These are phyloP conservation scores for Fraxinus pennsylvanica DNA, from an alignment of 257 asterid genomes.

Conservation along the genomic window DNA sequence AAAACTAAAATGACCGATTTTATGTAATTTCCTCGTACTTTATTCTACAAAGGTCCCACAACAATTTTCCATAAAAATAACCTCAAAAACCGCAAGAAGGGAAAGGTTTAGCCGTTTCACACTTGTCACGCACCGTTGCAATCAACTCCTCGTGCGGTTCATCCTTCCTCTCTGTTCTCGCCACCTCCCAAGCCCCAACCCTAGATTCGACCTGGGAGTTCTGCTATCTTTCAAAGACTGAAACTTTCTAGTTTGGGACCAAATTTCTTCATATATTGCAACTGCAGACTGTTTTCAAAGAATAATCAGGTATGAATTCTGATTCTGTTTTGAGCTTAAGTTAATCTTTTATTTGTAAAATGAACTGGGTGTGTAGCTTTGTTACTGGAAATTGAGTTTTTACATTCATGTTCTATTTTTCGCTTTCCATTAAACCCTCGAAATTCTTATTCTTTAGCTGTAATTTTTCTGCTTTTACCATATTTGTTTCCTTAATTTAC, in stretches of 20 bases:
- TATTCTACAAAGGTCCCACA: too few relatives aligned
- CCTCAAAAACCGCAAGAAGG: too few relatives aligned
- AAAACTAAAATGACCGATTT: too few relatives aligned
- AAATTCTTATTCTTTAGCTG: too few relatives aligned
- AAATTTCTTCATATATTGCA: background rate
- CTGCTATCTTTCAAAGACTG: background rate
- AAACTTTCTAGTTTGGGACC: background rate
- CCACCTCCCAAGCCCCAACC: background rate
- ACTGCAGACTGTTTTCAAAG: background rate
- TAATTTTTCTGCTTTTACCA: background rate
- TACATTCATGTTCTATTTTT: background rate
- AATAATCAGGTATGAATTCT: background rate
- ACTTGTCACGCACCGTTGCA: too few relatives aligned
- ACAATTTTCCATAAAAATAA: too few relatives aligned
- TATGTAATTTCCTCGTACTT: too few relatives aligned
- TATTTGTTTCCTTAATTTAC: background rate
- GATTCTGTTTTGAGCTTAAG: background rate
- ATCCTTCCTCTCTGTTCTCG: too few relatives aligned
- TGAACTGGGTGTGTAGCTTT: background rate
- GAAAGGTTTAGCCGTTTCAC: too few relatives aligned
- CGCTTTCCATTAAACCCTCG: background rate
- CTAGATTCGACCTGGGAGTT: background rate
- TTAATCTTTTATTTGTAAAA: background rate
- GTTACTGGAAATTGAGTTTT: background rate
- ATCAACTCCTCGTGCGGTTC: too few relatives aligned